Evolutionary conservation across 371 early-diverging fungal genomes (phyloP), one percentile per base, ranked within the genome.

Genomic region (Rhizopus stolonifer): DNA sequence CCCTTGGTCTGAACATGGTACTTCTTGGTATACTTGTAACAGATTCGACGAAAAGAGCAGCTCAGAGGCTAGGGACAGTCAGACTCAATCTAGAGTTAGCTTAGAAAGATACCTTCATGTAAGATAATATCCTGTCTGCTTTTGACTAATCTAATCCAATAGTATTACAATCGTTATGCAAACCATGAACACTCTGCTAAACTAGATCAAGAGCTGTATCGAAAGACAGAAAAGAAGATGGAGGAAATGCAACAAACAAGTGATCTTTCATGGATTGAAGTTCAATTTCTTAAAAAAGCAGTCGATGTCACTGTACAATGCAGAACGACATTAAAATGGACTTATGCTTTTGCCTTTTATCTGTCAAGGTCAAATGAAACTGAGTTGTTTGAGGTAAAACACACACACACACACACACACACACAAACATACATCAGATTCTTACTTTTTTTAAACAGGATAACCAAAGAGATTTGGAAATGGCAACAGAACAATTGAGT

Each of bases 181-280:
- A 98, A 98, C 79, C 98, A 98, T 74, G 93, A 93, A 63, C 95
- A 94, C 65, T 91, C 92, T 5, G 93, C 94, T 11, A 89, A 89
- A 65, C 78, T 97, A 26, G 93, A 93, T 61, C 86, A 85, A 58
- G 88, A 94, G 60, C 77, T 96, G 38, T 88, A 91, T 65, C 68
- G 76, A 49, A 87, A 89, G 65, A 96, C 95, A 18, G 95, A 96
- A 64, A 85, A 84, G 58, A 94, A 94, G 62, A 98, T 98, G 96
- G 94, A 94, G 56, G 90, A 90, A 61, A 90, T 96, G 88, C 98
- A 96, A 69, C 81, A 84, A 46, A 81, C 83, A 15, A 87, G 90
- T 22, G 88, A 87, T 25, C 77, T 97, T 42, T 93, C 95, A 25
- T 98, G 99, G 99, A 98, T 98, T 63, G 96, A 98, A 74, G 97